Evolutionary conservation across 1,139 yeast species (phyloP).

Genomic region (Hansenula lynferdii): DNA sequence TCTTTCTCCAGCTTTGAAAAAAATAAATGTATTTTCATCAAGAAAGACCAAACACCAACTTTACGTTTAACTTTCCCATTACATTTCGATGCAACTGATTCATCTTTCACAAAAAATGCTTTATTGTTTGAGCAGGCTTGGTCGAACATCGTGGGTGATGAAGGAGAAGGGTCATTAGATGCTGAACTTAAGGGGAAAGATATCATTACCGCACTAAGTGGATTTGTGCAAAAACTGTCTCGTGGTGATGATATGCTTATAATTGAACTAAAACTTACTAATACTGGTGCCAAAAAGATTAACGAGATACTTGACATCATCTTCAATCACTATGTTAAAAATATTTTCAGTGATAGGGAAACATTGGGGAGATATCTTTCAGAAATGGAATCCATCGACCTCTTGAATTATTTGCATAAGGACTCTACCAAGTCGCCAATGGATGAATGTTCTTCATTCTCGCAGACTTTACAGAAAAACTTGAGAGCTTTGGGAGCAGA

Average conservation of each 20-base stretch:
- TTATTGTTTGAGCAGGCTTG: slow-evolving; percentile 36
- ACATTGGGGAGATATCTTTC: slow-evolving; percentile 34
- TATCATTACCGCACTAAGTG: slow-evolving; percentile 32
- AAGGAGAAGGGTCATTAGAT: slow-evolving; percentile 42
- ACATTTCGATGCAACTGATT: slow-evolving; percentile 5
- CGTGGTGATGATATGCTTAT: slow-evolving; percentile 31
- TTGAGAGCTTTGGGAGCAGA: slow-evolving; percentile 25
- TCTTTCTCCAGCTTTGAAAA: slow-evolving; percentile 19
- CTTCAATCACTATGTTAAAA: slow-evolving; percentile 24
- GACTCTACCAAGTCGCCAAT: slow-evolving; percentile 31
- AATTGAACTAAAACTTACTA: slow-evolving; percentile 43
- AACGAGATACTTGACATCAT: slow-evolving; percentile 27
- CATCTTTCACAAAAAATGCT: slow-evolving; percentile 15
- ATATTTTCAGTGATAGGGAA: slow-evolving; percentile 18
- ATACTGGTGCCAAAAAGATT: slow-evolving; percentile 32
- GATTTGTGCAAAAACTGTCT: slow-evolving; percentile 37
- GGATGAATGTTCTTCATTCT: slow-evolving; percentile 40
- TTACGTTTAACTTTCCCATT: slow-evolving; percentile 39
- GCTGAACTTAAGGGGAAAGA: slow-evolving; percentile 27
- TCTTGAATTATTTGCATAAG: slow-evolving; percentile 38
- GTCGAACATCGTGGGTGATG: slow-evolving; percentile 62
- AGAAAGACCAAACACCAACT: slow-evolving; percentile 24
- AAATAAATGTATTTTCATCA: slow-evolving; percentile 24
- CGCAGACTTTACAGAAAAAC: slow-evolving; percentile 34
- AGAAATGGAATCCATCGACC: slow-evolving; percentile 41